Conservation (phyloP, 2,329 filamentous ascomycete species). For the Dactylonectria macrodidyma region DNA sequence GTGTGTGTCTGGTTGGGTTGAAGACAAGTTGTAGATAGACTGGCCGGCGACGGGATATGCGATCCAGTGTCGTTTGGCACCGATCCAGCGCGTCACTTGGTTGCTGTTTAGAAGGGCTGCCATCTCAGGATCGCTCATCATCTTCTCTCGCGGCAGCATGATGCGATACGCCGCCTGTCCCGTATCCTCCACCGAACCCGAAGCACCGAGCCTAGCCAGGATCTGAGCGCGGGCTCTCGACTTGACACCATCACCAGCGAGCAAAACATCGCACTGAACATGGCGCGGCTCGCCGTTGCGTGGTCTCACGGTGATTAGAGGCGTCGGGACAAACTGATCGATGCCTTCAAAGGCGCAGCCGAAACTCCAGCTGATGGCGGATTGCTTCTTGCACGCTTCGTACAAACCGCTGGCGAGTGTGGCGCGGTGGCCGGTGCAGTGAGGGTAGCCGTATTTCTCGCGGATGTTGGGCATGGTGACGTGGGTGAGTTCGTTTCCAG, state of each 20-base stretch:
- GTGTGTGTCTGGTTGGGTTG: slow-evolving; percentile 73
- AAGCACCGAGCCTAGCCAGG: slow-evolving; percentile 65
- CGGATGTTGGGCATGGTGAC: slow-evolving; percentile 79
- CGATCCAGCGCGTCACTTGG: slow-evolving; percentile 82
- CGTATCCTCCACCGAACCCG: slow-evolving; percentile 75
- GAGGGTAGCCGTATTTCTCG: slow-evolving; percentile 79
- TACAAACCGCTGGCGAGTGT: slow-evolving; percentile 80
- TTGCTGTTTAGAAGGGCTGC: slow-evolving; percentile 77
- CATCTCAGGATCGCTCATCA: slow-evolving; percentile 78
- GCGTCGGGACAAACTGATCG: slow-evolving; percentile 70
- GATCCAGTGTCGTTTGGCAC: slow-evolving; percentile 82
- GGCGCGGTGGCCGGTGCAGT: slow-evolving; percentile 85
- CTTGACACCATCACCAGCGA: slow-evolving; percentile 72
- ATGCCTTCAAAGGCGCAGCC: slow-evolving; percentile 69
- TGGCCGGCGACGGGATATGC: slow-evolving; percentile 81
- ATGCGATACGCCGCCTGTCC: slow-evolving; percentile 86
- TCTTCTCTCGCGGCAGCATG: slow-evolving; percentile 78
- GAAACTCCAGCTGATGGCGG: slow-evolving; percentile 79
- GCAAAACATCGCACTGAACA: slow-evolving; percentile 67
- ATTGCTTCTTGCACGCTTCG: slow-evolving; percentile 76
- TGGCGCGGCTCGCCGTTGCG: slow-evolving; percentile 68
- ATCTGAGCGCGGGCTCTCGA: slow-evolving; percentile 66
- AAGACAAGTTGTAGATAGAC: slow-evolving; percentile 75
- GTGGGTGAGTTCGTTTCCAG: slow-evolving; percentile 78
- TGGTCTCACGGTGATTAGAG: slow-evolving; percentile 72